Percentiles rank a stretch among this genome's conserved stretches.
phyloP scores from a whole-genome alignment of 139 green algal genomes.

The Chlamydomonas incerta region DNA sequence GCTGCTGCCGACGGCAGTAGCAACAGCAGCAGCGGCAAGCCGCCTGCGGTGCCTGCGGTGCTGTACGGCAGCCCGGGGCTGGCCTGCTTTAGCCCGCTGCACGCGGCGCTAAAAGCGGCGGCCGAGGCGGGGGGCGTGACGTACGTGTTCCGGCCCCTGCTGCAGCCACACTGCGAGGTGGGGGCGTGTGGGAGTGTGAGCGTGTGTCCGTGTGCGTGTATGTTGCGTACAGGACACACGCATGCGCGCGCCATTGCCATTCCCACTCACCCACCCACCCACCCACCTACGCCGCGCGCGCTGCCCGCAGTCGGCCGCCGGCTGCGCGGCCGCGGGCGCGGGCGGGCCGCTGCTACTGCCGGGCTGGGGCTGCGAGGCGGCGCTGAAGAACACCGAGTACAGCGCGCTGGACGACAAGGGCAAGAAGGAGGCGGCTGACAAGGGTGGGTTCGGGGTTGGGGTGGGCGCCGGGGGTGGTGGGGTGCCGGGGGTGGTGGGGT shows the following conservation, averaged over 20 bases:
- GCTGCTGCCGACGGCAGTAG: background rate
- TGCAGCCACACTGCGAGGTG: constrained; percentile 52
- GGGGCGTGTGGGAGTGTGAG: background rate
- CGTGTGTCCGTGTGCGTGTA: no score
- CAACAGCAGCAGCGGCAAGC: background rate
- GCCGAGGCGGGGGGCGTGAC: constrained; percentile 28
- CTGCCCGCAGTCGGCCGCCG: background rate
- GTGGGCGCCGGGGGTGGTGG: no score
- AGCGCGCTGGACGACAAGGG: constrained; percentile 91
- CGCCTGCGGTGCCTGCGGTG: constrained; percentile 20
- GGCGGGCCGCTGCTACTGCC: constrained; percentile 62
- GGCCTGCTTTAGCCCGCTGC: constrained; percentile 67
- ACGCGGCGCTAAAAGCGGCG: constrained; percentile 62
- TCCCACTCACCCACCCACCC: background rate
- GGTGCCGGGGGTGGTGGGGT: no score
- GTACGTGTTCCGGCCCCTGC: constrained; percentile 76
- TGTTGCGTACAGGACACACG: no score
- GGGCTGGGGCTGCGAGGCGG: constrained; percentile 94
- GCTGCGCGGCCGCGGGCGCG: constrained; percentile 40
- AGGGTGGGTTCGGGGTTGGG: no score
- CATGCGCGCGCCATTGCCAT: background rate
- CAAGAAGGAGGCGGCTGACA: constrained; percentile 22
- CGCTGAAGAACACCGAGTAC: constrained; percentile 99
- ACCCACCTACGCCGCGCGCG: background rate
- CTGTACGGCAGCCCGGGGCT: constrained; percentile 71